Base-by-base conservation (phyloP, 2,329 filamentous ascomycete genomes). In the Botrytis byssoidea region DNA sequence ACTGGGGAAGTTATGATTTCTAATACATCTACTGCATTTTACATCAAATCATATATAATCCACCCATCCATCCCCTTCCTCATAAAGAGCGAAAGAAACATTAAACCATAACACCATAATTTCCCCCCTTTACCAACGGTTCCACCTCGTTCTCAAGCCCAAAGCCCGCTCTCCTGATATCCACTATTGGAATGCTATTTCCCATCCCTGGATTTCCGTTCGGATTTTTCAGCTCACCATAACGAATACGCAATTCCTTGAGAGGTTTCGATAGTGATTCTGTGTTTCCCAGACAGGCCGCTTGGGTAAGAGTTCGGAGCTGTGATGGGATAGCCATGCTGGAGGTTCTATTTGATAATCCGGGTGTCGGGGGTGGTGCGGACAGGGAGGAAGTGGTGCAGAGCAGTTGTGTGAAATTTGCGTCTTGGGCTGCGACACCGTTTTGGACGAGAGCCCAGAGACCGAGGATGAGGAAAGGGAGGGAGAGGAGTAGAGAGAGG, bases 401-500 rank as follows among this genome's bases (percentile, higher is more conserved):
- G 14, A 37, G 40, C 0, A n/a, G 37, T 25, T 40, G 12, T 9
- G 65, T 67, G 9, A 67, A 67, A 1, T n/a, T 55, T 14, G 14
- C 8, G 22, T 67, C 32, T 6, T 22, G 22, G 8, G 46, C 32
- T 18, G 32, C 16, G 1, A 67, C 46, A 2, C 65, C 65, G 16
- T 67, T 67, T 40, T 55, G 29, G 0, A 37, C 2, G 1, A 67
- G 14, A 3, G 68, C 42, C 57, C 57, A 63, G 6, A 60, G 16
- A 9, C 61, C 61, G 10, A 72, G 60, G 9, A 73, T 20, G 22
- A 79, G 60, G 32, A 77, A 77, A 6, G 78, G 77, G 4, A 79
- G 18, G 0, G 75, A 60, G 12, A 77, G 22, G 0, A 64, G 5
- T 0, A 78, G 67, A 2, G 68, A 74, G 22, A 79, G 32, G 70